phyloP scores from a whole-genome alignment of 2,329 filamentous ascomycete species.

The Cercospora berteroae region DNA sequence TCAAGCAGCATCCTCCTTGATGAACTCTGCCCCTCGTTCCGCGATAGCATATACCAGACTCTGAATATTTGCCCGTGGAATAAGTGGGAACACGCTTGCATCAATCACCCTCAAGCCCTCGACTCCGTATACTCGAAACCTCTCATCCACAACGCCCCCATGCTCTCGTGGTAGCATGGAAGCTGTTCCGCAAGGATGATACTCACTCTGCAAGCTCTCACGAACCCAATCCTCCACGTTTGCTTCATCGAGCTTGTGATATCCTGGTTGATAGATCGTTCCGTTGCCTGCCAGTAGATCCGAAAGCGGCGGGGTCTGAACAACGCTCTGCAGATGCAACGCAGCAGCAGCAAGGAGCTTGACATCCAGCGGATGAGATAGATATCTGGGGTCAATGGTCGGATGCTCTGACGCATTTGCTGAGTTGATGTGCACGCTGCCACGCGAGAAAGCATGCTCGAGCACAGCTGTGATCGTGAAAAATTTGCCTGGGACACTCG shows the following conservation, averaged over 20 bases:
- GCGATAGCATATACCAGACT: slow-evolving; percentile 27
- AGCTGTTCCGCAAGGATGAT: slow-evolving; percentile 18
- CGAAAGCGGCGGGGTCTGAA: slow-evolving; percentile 5
- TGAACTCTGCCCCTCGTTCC: slow-evolving; percentile 23
- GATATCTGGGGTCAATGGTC: slow-evolving; percentile 29
- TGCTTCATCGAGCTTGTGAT: slow-evolving; percentile 1
- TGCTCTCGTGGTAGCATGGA: slow-evolving; percentile 20
- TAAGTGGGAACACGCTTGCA: slow-evolving; percentile 26
- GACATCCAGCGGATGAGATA: slow-evolving; percentile 51
- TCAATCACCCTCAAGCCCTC: slow-evolving; percentile 26
- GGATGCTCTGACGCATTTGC: slow-evolving; percentile 25
- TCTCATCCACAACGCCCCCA: slow-evolving; percentile 27
- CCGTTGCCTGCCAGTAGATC: slow-evolving; percentile 10
- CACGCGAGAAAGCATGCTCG: slow-evolving; percentile 49
- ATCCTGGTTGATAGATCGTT: slow-evolving; percentile 13
- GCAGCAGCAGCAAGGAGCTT: slow-evolving; percentile 17
- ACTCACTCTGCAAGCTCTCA: slow-evolving; percentile 18
- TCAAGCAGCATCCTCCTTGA: slow-evolving; percentile 12
- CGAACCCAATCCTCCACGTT: slow-evolving; percentile 17
- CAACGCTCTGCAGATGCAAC: slow-evolving; percentile 15
- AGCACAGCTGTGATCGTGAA: slow-evolving; percentile 58
- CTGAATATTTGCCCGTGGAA: slow-evolving; percentile 24
- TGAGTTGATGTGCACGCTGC: slow-evolving; percentile 40
- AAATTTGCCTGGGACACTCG: slow-evolving; percentile 40
- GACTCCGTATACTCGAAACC: slow-evolving; percentile 24